phyloP scores from a whole-genome alignment of 2,329 filamentous ascomycete genomes.

The Alternaria alternata region DNA sequence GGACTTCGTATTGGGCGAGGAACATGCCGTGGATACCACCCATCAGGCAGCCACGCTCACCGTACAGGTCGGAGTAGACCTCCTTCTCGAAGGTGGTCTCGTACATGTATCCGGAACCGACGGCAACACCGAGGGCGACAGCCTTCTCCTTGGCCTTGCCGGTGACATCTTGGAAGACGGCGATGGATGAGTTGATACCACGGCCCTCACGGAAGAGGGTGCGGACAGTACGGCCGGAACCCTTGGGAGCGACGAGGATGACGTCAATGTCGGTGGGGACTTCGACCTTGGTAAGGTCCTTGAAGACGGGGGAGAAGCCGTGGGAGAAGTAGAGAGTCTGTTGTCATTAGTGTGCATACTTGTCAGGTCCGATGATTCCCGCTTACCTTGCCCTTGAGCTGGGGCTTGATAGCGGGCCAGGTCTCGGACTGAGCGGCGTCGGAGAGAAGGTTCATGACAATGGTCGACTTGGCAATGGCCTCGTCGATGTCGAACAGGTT shows the following conservation, averaged over 20 bases:
- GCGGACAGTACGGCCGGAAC: conserved; percentile 97
- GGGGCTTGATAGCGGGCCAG: conserved; percentile 97
- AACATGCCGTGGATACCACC: conserved; percentile 99
- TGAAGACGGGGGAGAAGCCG: conserved; percentile 99
- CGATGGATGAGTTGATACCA: conserved; percentile 99
- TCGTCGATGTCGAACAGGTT: conserved; percentile 99
- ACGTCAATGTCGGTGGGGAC: conserved; percentile 96
- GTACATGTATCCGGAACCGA: conserved; percentile 98
- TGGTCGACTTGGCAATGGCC: conserved; percentile 90
- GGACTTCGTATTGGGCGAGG: conserved; percentile 99
- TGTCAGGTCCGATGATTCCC: conserved; percentile 30
- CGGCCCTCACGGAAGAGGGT: conserved; percentile 98
- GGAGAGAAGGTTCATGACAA: conserved; percentile 98
- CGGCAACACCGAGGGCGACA: conserved; percentile 92
- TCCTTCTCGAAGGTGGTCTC: conserved; percentile 99
- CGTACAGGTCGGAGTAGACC: conserved; percentile 99
- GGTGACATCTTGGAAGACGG: conserved; percentile 97
- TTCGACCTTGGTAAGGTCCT: conserved; percentile 98
- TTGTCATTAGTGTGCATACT: conserved; percentile 15
- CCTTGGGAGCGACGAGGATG: conserved; percentile 99
- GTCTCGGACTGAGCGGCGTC: conserved; percentile 99
- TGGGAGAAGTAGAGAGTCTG: conserved; percentile 99
- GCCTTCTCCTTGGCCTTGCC: conserved; percentile 99
- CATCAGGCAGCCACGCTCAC: conserved; percentile 99
- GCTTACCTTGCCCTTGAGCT: conserved; percentile 95